A percentile compares a stretch with the other conserved stretches of the same genome.
Conservation (phyloP, 352 stramenopile species). For the Globisporangium nodosum region DNA sequence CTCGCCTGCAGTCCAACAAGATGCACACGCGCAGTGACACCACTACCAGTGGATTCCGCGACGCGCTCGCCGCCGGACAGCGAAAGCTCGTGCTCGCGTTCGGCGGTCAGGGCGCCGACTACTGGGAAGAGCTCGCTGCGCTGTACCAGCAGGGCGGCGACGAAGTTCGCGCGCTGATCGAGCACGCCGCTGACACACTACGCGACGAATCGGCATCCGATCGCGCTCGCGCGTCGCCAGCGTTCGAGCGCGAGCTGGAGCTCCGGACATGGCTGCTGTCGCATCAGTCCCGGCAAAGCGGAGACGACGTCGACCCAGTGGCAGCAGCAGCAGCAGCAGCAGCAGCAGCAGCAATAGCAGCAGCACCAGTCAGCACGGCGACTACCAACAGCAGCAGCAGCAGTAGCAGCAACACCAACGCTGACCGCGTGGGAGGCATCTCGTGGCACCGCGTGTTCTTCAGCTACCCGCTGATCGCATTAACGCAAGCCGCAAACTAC, state of each 20-base stretch:
- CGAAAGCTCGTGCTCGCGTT: conserved; percentile 49
- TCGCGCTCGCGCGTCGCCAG: conserved; percentile 25
- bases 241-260: conserved; percentile 41
- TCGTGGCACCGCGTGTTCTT: conserved; percentile 46
- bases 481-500: conserved; percentile 79
- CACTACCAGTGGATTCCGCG: not conserved
- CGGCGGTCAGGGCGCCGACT: conserved; percentile 61
- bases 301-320: too few relatives aligned
- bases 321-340: not conserved
- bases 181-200: conserved; percentile 34
- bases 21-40: conserved; percentile 10
- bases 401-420: not conserved
- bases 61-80: conserved; percentile 8
- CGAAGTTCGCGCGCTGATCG: conserved; percentile 36
- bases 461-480: conserved; percentile 74
- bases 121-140: conserved; percentile 53
- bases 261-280: conserved; percentile 44
- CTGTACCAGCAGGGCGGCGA: conserved; percentile 34
- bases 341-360: not conserved
- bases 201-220: conserved; percentile 39
- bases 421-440: not conserved
- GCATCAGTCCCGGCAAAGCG: too few relatives aligned
- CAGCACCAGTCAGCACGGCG: not conserved
- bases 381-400: not conserved
- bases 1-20: too few relatives aligned